Evolutionary conservation across 1,284 basidiomycete species (phyloP), one percentile per base, ranked within the genome.

Genomic region (Ceratobasidium sp.): DNA sequence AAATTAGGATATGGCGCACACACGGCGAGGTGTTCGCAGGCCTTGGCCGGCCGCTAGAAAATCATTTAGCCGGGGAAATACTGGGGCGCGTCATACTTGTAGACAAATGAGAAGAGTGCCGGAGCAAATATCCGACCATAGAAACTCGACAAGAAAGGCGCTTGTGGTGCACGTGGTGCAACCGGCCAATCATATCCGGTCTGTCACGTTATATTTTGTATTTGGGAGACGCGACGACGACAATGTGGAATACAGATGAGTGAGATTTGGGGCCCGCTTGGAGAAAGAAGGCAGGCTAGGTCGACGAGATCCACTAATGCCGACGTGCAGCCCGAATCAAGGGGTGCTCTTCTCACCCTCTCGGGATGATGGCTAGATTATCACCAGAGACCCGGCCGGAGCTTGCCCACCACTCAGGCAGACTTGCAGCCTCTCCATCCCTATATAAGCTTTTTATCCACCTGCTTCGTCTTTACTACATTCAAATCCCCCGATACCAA

Each of bases 371-470:
- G 14, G 23, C 64, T 39, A 58, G 32, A 43, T 58, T 53, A 58
- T 70, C 53, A 50, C 41, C 28, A 30, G 26, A 61, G 67, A 18
- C 39, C 30, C 67, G 67, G 67, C 67, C 67, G 67, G 67, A 70
- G 18, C 67, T 70, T 70, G 67, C 2, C 23, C 45, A 48, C 52
- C 21, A 41, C n/a, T 28, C 14, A 43, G 32, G n/a, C 32, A n/a
- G 23, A 36, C 23, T 50, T 23, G 23, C 46, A 23, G 30, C 12
- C 48, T 14, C 32, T 21, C n/a, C n/a, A 18, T 26, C n/a, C 26
- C 39, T 18, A 36, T 57, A 70, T 57, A 58, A 32, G 18, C 12
- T 43, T 32, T 18, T 46, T 10, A 16, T 57, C 26, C 21, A 26
- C 34, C 18, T n/a, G n/a, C n/a, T 55, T 30, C 26, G 39, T 21